Evolutionary conservation across 31 red algal species (phyloP).

Genomic region (Bonnemaisonia californica): DNA sequence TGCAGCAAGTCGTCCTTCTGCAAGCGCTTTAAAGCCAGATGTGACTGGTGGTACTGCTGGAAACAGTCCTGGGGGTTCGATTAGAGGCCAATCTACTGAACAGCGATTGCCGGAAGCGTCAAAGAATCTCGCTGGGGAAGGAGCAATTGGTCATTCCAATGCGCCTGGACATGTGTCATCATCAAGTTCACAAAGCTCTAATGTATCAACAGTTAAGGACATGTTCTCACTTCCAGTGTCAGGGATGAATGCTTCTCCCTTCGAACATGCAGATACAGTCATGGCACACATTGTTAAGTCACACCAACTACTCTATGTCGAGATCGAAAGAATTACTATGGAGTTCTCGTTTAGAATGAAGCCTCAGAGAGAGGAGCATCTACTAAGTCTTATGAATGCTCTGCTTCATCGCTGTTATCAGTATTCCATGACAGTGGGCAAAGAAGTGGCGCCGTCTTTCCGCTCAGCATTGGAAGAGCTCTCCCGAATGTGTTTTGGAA

Average conservation of each 20-base stretch:
- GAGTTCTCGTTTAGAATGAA: slow-evolving; percentile 82
- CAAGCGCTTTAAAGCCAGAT: too few relatives aligned
- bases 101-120: neutral
- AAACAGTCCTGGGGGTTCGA: neutral
- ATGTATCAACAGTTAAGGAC: neutral
- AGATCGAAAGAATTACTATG: slow-evolving; percentile 80
- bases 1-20: neutral
- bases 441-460: slow-evolving; percentile 72
- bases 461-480: slow-evolving; percentile 83
- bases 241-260: slow-evolving; percentile 11
- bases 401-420: slow-evolving; percentile 90
- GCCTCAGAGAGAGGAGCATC: slow-evolving; percentile 86
- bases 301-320: slow-evolving; percentile 75
- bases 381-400: slow-evolving; percentile 89
- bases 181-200: neutral
- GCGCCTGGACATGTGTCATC: too few relatives aligned
- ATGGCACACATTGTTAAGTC: slow-evolving; percentile 89
- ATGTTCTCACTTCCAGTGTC: neutral
- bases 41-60: neutral
- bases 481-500: slow-evolving; percentile 89
- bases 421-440: slow-evolving; percentile 48
- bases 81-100: neutral
- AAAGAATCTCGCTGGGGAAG: neutral
- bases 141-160: neutral
- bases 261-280: slow-evolving; percentile 79